Percentiles rank a stretch among this genome's conserved stretches.
phyloP scores from a whole-genome alignment of 768 basidiomycete species.

The Auricularia heimuer region DNA sequence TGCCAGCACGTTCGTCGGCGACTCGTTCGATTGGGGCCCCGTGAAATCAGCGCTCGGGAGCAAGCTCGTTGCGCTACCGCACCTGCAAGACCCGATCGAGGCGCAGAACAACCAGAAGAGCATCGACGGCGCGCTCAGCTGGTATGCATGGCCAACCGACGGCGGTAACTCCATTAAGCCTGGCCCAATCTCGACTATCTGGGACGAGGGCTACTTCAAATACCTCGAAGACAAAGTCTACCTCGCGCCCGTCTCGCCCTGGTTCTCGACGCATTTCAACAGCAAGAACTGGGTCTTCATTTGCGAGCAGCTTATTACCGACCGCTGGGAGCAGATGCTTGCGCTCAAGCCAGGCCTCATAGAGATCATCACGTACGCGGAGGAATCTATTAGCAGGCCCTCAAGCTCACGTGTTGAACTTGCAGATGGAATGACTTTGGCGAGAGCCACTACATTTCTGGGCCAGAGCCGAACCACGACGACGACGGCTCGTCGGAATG shows the following conservation, averaged over 20 bases:
- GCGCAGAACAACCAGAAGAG: constrained; percentile 2
- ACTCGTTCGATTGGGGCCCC: constrained; percentile 2
- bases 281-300: constrained; percentile 3
- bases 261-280: constrained; percentile 1
- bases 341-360: not conserved
- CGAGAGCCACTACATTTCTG: not conserved
- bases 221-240: not conserved
- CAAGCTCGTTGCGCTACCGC: not conserved
- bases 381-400: not conserved
- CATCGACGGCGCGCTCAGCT: constrained; percentile 3
- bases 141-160: not conserved
- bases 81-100: constrained; percentile 1
- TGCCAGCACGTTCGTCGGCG: not conserved
- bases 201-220: not conserved
- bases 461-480: constrained; percentile 1
- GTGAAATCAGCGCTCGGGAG: not conserved
- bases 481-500: not conserved
- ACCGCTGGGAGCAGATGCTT: constrained; percentile 2
- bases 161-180: constrained; percentile 1
- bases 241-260: constrained; percentile 1
- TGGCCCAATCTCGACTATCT: not conserved
- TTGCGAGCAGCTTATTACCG: constrained; percentile 1
- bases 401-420: not conserved
- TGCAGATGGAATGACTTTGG: not conserved
- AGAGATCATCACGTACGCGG: not conserved